Evolutionary conservation across 192 early-diverging fungal species (phyloP).

Genomic region (Thamnidium elegans): DNA sequence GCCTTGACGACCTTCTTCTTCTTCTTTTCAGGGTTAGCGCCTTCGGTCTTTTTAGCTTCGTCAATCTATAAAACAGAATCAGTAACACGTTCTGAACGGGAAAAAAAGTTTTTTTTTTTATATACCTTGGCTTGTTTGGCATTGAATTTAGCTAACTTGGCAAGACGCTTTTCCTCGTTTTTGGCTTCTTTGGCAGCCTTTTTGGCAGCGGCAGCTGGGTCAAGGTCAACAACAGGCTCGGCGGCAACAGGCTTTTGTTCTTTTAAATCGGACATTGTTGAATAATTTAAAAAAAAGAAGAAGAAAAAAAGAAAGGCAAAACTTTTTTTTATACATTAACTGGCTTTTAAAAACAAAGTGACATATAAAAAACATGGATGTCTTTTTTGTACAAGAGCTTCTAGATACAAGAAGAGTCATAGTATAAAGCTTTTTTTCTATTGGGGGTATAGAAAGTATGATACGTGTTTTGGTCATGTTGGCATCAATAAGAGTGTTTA

Average conservation of each 20-base stretch:
- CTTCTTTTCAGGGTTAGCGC: conserved; percentile 25
- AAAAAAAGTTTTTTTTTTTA: neutral
- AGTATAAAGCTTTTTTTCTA: no score
- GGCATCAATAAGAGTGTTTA: no score
- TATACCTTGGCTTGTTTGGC: conserved; percentile 80
- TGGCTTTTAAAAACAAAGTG: no score
- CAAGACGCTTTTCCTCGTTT: conserved; percentile 87
- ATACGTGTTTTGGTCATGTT: no score
- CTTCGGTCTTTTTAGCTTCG: conserved; percentile 19
- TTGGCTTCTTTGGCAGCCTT: conserved; percentile 84
- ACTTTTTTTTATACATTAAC: conserved; percentile 1
- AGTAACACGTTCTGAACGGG: no score
- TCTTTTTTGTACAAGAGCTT: no score
- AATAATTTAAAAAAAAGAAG: neutral
- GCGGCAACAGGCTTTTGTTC: conserved; percentile 9
- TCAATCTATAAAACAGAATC: conserved; percentile 14
- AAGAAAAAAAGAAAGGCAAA: neutral
- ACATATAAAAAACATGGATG: no score
- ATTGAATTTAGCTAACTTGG: conserved; percentile 90
- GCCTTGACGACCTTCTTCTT: conserved; percentile 60
- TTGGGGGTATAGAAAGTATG: no score
- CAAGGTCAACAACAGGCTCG: neutral
- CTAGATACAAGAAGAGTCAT: no score
- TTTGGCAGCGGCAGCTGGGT: conserved; percentile 28
- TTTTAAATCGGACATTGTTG: conserved; percentile 6